Evolutionary conservation across 2,329 filamentous ascomycete species (phyloP), one percentile per base, ranked within the genome.

Genomic region (Xylariales sp.): DNA sequence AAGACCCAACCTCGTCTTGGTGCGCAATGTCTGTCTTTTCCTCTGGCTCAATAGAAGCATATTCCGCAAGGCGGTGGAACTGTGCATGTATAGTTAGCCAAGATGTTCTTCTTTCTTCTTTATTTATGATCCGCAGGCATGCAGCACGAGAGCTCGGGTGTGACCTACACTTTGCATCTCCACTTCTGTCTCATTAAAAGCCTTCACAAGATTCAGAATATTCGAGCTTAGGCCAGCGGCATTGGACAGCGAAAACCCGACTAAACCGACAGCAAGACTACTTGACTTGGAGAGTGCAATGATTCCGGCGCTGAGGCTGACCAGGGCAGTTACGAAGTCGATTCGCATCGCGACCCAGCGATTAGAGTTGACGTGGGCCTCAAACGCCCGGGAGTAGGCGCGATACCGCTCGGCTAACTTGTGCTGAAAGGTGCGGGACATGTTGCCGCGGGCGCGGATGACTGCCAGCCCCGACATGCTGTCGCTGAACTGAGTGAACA

Each of bases 401-500:
- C 69, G 62, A 21, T 78, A 43, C 46, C 70, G 71, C 20, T 69
- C 60, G 2, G 74, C 73, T 13, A 78, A 53, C 23, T 72, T 62
- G 18, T 65, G 53, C 10, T 64, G 59, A 39, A 78, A 78, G 1
- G 61, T 61, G 18, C 63, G 53, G 10, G 67, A 56, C 65, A 76
- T 73, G 24, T 65, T 66, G 8, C 57, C 56, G 11, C 70, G 60
- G 2, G 72, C 73, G 4, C 75, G 70, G 40, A 79, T 75, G 12
- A 75, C 58, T 6, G 69, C 53, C 20, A 75, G 55, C 0, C 72
- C 72, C 4, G 70, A 63, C 1, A 76, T 55, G 1, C 69, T 74
- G 37, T 76, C 72, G 2, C 69, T 65, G 41, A 78, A 78, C 40
- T 76, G 74, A 2, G 73, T 71, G 47, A 77, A 78, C 3, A 79